A percentile compares a stretch with the other conserved stretches of the same genome.
phyloP scores from a whole-genome alignment of 306 rosid genomes.

The Ziziphus jujuba region DNA sequence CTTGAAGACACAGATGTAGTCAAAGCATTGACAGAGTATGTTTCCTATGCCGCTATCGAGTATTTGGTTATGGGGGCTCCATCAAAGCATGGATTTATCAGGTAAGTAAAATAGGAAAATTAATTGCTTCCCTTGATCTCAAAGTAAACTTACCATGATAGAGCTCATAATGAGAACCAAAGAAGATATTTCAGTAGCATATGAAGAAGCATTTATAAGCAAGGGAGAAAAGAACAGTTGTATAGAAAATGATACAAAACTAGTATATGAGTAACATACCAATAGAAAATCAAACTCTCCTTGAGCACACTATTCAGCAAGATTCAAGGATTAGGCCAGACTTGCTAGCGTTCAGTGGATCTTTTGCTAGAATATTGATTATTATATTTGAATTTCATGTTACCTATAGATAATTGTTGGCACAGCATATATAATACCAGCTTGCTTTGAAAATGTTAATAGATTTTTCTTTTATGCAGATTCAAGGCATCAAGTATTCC shows the following conservation, averaged over 20 bases:
- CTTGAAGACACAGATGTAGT: conserved; percentile 77
- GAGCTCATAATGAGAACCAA: neutral
- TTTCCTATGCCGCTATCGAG: conserved; percentile 75
- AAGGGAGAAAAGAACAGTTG: too few species aligned
- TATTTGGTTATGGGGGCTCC: conserved; percentile 77
- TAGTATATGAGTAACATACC: too few species aligned
- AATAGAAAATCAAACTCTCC: too few species aligned
- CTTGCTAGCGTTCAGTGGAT: too few species aligned
- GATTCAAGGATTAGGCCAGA: too few species aligned
- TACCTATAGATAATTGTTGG: too few species aligned
- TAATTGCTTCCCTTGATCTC: neutral
- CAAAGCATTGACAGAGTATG: conserved; percentile 75
- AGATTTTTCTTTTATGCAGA: conserved; percentile 33
- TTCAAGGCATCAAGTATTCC: conserved; percentile 67
- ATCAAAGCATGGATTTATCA: conserved; percentile 74
- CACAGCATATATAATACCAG: too few species aligned
- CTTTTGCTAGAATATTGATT: too few species aligned
- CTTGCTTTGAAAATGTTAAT: neutral
- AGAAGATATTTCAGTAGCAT: neutral
- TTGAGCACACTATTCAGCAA: too few species aligned
- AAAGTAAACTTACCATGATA: neutral
- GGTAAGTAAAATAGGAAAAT: conserved; percentile 35
- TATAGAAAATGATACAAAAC: too few species aligned
- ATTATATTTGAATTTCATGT: too few species aligned
- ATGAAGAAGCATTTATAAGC: too few species aligned